Evolutionary conservation across 345 rosid species (phyloP), one percentile per base, ranked within the genome.

Genomic region (Odontarrhena argentea): DNA sequence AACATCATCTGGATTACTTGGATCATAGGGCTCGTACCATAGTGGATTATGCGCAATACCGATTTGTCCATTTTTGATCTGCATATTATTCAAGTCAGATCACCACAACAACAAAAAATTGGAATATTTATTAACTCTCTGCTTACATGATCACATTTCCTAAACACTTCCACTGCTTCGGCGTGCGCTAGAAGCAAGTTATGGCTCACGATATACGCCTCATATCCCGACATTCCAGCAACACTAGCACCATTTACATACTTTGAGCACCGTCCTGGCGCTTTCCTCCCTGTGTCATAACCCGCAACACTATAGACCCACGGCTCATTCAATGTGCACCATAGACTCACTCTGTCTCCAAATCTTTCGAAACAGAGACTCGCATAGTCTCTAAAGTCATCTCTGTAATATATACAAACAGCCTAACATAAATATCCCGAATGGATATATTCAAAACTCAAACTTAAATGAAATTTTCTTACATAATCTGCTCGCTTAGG

Each of bases 311-410:
- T 71, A 28, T 65, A 76, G 12, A 54, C 65, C 75, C 48, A 68
- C 41, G 87, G 87, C 52, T 84, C 85, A 40, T 83, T 84, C 41
- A 81, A 9, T 37, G 85, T 81, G 35, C 74, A 73, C 87, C 87
- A 84, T 5, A 75, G 79, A 34, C 74, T 81, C n/a, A 84, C 85
- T 60, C 80, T 60, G 22, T 84, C 85, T 3, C 87, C 87, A 58
- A 81, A 81, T 49, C 77, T 64, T 22, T 76, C 58, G 22, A 84
- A 84, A 14, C 85, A 84, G 6, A 74, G 57, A 14, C 69, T 73
- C 5, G 77, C 79, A 50, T 63, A 84, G 61, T 77, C 84, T 24
- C 74, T 58, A 45, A 77, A 81, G 77, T 84, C 84, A 47, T 81
- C 66, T 65, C 85, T 84, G 69, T 51, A 32, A 48, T 3, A 12